Percentiles rank a stretch among this genome's conserved stretches.
Evolutionary conservation across 2,329 filamentous ascomycete species (phyloP).

Genomic region (Helicocarpus griseus): DNA sequence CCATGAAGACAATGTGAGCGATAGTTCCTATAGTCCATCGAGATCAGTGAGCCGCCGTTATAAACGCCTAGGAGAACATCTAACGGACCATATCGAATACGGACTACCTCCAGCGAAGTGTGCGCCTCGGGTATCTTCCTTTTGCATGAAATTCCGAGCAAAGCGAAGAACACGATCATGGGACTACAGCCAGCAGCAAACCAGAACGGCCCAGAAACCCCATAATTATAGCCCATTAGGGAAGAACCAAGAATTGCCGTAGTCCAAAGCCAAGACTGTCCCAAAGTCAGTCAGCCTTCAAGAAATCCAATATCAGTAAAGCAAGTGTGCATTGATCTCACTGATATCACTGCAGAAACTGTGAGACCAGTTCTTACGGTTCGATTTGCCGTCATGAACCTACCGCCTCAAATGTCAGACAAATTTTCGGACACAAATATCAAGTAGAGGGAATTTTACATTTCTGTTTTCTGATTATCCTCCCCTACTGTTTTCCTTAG

Average conservation of each 20-base stretch:
- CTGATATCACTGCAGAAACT: constrained; percentile 44
- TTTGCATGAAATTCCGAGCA: constrained; percentile 44
- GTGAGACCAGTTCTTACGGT: constrained; percentile 43
- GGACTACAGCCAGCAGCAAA: constrained; percentile 47
- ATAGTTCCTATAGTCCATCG: constrained; percentile 19
- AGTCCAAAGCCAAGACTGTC: constrained; percentile 44
- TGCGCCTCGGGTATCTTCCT: constrained; percentile 45
- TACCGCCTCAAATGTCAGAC: too few species aligned
- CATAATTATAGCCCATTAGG: constrained; percentile 45
- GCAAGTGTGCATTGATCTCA: constrained; percentile 13
- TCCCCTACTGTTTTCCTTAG: constrained; percentile 43
- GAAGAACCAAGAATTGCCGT: constrained; percentile 44
- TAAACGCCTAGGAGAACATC: background rate
- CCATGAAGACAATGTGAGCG: constrained; percentile 45
- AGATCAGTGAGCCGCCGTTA: constrained; percentile 1
- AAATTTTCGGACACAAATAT: too few species aligned
- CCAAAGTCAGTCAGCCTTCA: background rate
- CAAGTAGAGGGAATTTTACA: too few species aligned
- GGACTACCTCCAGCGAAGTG: constrained; percentile 45
- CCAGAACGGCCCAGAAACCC: constrained; percentile 48
- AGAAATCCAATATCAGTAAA: too few species aligned
- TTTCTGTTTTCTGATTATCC: constrained; percentile 45
- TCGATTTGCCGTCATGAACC: constrained; percentile 47
- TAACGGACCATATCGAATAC: constrained; percentile 41
- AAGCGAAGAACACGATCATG: constrained; percentile 48